These are phyloP conservation scores for Saccharomycodes ludwigii DNA, from an alignment of 805 yeast species.

Conservation along the genomic window DNA sequence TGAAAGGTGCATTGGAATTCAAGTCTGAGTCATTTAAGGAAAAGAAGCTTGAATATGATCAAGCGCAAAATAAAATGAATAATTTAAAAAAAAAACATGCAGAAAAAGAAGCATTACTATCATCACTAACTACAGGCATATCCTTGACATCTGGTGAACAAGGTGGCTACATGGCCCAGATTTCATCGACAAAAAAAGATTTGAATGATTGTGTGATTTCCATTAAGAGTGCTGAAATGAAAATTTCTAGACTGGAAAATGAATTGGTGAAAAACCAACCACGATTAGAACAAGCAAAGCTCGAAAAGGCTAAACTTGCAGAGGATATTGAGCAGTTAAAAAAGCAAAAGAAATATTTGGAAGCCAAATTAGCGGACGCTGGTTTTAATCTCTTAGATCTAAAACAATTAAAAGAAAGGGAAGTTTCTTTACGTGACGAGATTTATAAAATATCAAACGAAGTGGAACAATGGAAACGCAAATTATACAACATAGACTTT, in stretches of 20 bases:
- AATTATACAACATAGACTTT: conserved; percentile 65
- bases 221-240: conserved; percentile 48
- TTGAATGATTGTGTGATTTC: conserved; percentile 40
- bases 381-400: conserved; percentile 46
- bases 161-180: conserved; percentile 66
- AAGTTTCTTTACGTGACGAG: conserved; percentile 31
- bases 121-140: conserved; percentile 80
- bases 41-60: conserved; percentile 34
- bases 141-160: conserved; percentile 49
- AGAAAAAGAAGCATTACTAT: conserved; percentile 64
- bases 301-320: conserved; percentile 30
- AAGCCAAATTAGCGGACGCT: conserved; percentile 30
- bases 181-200: conserved; percentile 47
- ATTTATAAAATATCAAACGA: conserved; percentile 33
- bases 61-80: conserved; percentile 31
- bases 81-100: conserved; percentile 34
- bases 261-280: conserved; percentile 36
- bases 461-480: conserved; percentile 44
- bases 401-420: conserved; percentile 33
- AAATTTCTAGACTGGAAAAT: conserved; percentile 40
- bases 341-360: conserved; percentile 26
- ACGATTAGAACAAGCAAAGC: conserved; percentile 40
- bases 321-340: conserved; percentile 33
- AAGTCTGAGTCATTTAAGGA: conserved; percentile 27
- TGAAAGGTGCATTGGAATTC: conserved; percentile 23